phyloP scores from a whole-genome alignment of 306 rosid genomes.

The Sicyos baderoa region DNA sequence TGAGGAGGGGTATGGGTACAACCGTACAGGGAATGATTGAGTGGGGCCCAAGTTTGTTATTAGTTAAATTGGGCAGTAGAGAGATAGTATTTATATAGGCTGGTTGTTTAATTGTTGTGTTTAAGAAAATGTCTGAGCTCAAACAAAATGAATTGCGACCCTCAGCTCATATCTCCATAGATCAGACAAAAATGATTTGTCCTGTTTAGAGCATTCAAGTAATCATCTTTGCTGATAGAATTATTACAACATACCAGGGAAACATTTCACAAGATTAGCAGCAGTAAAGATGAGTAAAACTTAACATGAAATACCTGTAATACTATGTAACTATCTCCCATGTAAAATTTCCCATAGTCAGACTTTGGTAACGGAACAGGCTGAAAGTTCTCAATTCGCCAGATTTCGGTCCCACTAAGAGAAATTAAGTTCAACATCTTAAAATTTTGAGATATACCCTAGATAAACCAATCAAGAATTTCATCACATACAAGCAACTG shows the following conservation, averaged over 20 bases:
- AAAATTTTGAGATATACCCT: slow-evolving; percentile 18
- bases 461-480: slow-evolving; percentile 20
- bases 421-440: slow-evolving; percentile 54
- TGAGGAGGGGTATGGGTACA: too few species aligned
- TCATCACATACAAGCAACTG: slow-evolving; percentile 21
- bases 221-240: not conserved
- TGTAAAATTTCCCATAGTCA: slow-evolving; percentile 90
- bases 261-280: not conserved
- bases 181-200: not conserved
- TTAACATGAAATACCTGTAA: slow-evolving; percentile 59
- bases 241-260: not conserved
- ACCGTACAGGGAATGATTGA: too few species aligned
- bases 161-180: not conserved
- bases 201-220: not conserved
- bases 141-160: not conserved
- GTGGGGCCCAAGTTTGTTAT: too few species aligned
- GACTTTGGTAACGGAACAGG: slow-evolving; percentile 87
- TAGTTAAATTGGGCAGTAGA: too few species aligned
- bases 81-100: too few species aligned
- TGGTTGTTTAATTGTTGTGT: too few species aligned
- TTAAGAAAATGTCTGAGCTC: not conserved
- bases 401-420: slow-evolving; percentile 85
- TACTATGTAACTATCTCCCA: slow-evolving; percentile 84
- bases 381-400: slow-evolving; percentile 96
- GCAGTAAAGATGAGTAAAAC: not conserved